Evolutionary conservation across 2,329 filamentous ascomycete species (phyloP).

Genomic region (Xylariomycetidae sp.): DNA sequence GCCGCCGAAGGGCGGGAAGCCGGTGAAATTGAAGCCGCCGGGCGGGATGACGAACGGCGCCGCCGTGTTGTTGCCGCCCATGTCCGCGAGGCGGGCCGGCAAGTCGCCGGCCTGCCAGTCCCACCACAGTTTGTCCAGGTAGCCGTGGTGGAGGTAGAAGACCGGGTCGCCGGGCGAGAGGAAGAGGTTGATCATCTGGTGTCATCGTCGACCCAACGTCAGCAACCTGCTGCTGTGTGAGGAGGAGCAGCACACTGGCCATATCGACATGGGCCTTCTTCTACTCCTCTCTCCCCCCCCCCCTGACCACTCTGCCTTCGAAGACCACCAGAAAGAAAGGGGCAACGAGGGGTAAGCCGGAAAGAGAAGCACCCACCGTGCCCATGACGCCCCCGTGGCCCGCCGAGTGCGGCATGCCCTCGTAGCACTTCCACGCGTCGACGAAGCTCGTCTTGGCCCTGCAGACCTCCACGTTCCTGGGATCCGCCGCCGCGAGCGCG

Average conservation of each 20-base stretch:
- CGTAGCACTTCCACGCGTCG: slow-evolving; percentile 13
- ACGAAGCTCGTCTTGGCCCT: slow-evolving; percentile 5
- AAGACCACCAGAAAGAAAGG: not conserved
- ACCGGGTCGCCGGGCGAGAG: slow-evolving; percentile 20
- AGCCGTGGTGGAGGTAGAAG: slow-evolving; percentile 22
- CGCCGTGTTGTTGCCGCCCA: slow-evolving; percentile 17
- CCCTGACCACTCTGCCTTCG: too few species aligned
- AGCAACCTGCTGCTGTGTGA: not conserved
- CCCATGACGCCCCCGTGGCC: slow-evolving; percentile 17
- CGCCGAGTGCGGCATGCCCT: slow-evolving; percentile 13
- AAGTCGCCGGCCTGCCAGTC: slow-evolving; percentile 19
- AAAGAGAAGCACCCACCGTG: slow-evolving; percentile 8
- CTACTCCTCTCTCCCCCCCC: too few species aligned
- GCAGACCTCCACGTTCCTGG: slow-evolving; percentile 11
- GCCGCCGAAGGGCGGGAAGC: slow-evolving; percentile 6
- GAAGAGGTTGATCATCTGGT: slow-evolving; percentile 18
- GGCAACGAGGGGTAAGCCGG: not conserved
- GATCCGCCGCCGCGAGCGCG: slow-evolving; percentile 6
- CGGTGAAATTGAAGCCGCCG: slow-evolving; percentile 9
- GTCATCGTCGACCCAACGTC: not conserved
- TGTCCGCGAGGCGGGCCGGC: slow-evolving; percentile 13
- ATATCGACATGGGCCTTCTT: too few species aligned
- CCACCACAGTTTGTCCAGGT: slow-evolving; percentile 20
- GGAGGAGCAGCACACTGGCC: too few species aligned
- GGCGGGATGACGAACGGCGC: slow-evolving; percentile 4